These are phyloP conservation scores for Periglandula ipomoeae DNA, from an alignment of 2,329 filamentous ascomycete genomes.

Conservation along the genomic window DNA sequence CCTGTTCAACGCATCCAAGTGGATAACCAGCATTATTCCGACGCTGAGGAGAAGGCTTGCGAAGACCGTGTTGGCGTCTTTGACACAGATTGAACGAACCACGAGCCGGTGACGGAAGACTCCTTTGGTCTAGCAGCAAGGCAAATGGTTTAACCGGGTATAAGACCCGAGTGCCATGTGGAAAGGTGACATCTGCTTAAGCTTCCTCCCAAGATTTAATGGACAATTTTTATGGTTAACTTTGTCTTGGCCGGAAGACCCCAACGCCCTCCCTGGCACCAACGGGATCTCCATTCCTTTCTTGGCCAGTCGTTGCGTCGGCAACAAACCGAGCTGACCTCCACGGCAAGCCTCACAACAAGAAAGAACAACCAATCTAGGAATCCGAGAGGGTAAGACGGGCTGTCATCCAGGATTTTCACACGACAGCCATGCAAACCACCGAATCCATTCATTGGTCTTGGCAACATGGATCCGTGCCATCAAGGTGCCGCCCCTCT, in stretches of 20 bases:
- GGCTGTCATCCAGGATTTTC: too few species aligned
- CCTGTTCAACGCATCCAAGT: background rate
- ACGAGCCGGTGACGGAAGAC: background rate
- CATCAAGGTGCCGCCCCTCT: slow-evolving; percentile 1
- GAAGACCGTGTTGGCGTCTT: background rate
- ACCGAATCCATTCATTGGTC: too few species aligned
- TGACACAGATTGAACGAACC: background rate
- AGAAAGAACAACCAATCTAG: too few species aligned
- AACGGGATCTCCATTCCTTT: background rate
- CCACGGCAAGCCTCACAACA: background rate
- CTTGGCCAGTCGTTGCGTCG: background rate
- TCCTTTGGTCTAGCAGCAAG: background rate
- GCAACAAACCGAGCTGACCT: background rate
- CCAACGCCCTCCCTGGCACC: too few species aligned
- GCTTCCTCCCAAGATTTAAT: background rate
- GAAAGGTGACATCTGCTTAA: background rate
- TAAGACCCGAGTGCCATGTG: background rate
- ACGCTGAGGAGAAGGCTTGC: background rate
- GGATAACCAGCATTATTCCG: background rate
- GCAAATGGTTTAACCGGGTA: background rate
- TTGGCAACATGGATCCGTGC: slow-evolving; percentile 4
- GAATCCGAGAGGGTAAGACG: too few species aligned
- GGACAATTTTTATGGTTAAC: background rate
- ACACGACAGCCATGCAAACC: too few species aligned
- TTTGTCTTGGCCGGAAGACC: background rate